Percentiles rank a stretch among this genome's conserved stretches.
phyloP scores from a whole-genome alignment of 495 filamentous ascomycete genomes.

The Barbatosphaeria neglecta region DNA sequence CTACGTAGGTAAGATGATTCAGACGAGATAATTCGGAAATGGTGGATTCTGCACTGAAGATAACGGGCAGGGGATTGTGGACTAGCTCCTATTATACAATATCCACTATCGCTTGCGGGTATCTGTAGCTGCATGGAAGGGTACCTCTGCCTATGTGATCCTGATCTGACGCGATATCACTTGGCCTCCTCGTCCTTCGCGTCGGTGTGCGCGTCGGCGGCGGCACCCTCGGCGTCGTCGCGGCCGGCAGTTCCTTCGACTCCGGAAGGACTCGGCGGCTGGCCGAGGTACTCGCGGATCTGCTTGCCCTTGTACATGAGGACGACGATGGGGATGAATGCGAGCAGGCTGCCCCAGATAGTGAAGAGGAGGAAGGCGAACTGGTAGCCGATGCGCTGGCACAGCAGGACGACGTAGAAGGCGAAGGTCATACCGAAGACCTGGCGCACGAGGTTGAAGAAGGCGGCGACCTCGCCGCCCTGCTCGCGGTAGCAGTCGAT shows the following conservation, averaged over 20 bases:
- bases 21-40: too few species aligned
- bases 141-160: too few species aligned
- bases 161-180: too few species aligned
- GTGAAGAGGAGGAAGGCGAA: slow-evolving; percentile 8
- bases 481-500: slow-evolving; percentile 1
- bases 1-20: too few species aligned
- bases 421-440: not conserved
- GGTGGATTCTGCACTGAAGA: too few species aligned
- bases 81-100: too few species aligned
- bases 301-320: slow-evolving; percentile 11
- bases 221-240: not conserved
- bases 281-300: slow-evolving; percentile 9
- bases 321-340: slow-evolving; percentile 5
- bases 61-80: too few species aligned
- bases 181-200: too few species aligned
- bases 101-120: too few species aligned
- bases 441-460: not conserved
- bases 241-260: not conserved
- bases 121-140: too few species aligned
- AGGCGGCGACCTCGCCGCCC: not conserved
- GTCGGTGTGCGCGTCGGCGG: too few species aligned
- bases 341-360: slow-evolving; percentile 8
- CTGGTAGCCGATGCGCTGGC: slow-evolving; percentile 4
- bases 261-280: not conserved
- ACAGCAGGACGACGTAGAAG: slow-evolving; percentile 1